These are phyloP conservation scores for Emmonsia crescens DNA, from an alignment of 2,329 filamentous ascomycete genomes.

Conservation along the genomic window DNA sequence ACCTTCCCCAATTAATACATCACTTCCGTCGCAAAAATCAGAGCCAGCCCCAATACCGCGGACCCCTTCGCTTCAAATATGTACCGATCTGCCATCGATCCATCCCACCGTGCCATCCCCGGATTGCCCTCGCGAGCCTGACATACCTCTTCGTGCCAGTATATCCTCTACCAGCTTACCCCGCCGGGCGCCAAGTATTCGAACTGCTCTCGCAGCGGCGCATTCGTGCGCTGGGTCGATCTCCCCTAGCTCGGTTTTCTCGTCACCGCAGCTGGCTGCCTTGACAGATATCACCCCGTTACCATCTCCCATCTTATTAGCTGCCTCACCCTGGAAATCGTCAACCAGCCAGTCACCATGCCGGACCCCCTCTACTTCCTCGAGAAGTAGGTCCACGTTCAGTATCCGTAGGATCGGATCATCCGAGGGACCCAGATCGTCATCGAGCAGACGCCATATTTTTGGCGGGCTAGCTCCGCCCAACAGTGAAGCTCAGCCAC, in stretches of 20 bases:
- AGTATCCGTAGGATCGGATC: slow-evolving; percentile 28
- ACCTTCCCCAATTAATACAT: background rate
- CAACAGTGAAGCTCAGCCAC: slow-evolving; percentile 1
- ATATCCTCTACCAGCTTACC: slow-evolving; percentile 34
- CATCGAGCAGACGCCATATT: slow-evolving; percentile 18
- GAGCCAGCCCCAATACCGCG: slow-evolving; percentile 1
- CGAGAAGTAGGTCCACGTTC: slow-evolving; percentile 27
- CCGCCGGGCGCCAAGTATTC: slow-evolving; percentile 35
- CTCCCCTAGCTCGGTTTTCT: slow-evolving; percentile 55
- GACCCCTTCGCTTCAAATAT: slow-evolving; percentile 10
- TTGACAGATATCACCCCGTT: slow-evolving; percentile 71
- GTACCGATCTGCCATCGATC: slow-evolving; percentile 6
- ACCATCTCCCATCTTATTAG: slow-evolving; percentile 56
- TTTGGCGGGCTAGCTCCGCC: background rate
- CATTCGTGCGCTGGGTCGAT: slow-evolving; percentile 35
- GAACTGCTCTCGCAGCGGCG: slow-evolving; percentile 27
- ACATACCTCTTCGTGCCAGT: slow-evolving; percentile 29
- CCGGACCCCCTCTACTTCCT: slow-evolving; percentile 32
- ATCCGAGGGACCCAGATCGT: slow-evolving; percentile 22
- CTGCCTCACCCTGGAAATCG: slow-evolving; percentile 25
- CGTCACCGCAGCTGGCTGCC: slow-evolving; percentile 62
- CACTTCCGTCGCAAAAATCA: background rate
- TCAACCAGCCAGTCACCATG: slow-evolving; percentile 48
- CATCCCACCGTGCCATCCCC: background rate
- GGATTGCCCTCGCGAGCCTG: slow-evolving; percentile 16